Conservation (phyloP, 1,284 basidiomycete species). For the Prillingera fragicola region DNA sequence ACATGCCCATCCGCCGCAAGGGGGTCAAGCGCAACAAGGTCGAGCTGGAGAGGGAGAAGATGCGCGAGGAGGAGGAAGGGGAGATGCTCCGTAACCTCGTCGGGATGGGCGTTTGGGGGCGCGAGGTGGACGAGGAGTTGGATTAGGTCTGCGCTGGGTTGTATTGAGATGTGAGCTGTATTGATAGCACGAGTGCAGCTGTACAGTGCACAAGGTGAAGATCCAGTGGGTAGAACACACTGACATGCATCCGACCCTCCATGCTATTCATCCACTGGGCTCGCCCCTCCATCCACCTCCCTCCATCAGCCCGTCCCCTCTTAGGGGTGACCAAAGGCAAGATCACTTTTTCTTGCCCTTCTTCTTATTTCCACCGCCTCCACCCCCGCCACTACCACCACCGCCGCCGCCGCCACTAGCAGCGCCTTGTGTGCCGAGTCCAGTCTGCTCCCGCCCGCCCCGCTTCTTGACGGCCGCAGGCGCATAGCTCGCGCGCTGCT, state of each 20-base stretch:
- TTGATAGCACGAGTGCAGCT: constrained; percentile 1
- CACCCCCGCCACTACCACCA: constrained; percentile 4
- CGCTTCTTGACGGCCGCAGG: constrained; percentile 46
- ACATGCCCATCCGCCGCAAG: constrained; percentile 22
- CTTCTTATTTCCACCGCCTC: constrained; percentile 14
- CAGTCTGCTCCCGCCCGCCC: constrained; percentile 35
- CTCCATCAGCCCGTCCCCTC: constrained; percentile 26
- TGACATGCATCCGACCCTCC: too few relatives aligned
- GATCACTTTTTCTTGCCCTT: constrained; percentile 22
- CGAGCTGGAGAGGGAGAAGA: constrained; percentile 21
- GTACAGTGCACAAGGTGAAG: too few relatives aligned
- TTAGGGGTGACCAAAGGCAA: too few relatives aligned
- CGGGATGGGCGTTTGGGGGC: constrained; percentile 16
- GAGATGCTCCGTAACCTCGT: constrained; percentile 22
- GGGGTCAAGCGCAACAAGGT: constrained; percentile 22
- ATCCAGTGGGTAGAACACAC: too few relatives aligned
- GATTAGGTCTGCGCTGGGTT: too few relatives aligned
- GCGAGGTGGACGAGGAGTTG: constrained; percentile 2
- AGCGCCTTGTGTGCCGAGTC: constrained; percentile 14
- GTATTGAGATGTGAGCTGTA: background rate
- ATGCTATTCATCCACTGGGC: too few relatives aligned
- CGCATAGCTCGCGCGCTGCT: constrained; percentile 37
- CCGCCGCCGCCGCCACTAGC: constrained; percentile 4
- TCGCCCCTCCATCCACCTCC: too few relatives aligned
- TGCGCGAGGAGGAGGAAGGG: constrained; percentile 19